These are phyloP conservation scores for Apiospora koreana DNA, from an alignment of 2,329 filamentous ascomycete genomes.

Conservation along the genomic window DNA sequence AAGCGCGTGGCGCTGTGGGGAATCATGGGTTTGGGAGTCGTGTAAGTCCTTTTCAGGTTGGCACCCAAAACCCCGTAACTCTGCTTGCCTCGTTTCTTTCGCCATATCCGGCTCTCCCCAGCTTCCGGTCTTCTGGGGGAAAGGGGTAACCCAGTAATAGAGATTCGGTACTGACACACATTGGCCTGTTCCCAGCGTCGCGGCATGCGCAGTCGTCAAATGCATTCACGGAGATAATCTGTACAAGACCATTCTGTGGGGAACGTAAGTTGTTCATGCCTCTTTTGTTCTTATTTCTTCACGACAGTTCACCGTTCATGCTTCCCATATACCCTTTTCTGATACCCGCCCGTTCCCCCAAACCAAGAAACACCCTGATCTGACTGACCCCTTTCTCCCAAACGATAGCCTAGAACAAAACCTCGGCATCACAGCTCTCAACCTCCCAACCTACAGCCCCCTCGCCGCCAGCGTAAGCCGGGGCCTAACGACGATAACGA, in stretches of 20 bases:
- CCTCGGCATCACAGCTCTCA: conserved; percentile 9
- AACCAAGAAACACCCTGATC: neutral
- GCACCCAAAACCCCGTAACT: too few species aligned
- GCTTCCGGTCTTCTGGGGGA: too few species aligned
- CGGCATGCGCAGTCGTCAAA: neutral
- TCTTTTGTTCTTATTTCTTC: neutral
- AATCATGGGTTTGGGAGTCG: neutral
- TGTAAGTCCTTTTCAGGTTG: neutral
- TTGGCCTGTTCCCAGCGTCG: neutral
- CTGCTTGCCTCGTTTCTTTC: too few species aligned
- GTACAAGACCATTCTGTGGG: neutral
- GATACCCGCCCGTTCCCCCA: neutral
- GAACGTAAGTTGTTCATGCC: neutral
- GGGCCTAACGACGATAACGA: neutral
- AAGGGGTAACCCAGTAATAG: neutral
- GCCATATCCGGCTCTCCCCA: too few species aligned
- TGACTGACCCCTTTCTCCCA: neutral
- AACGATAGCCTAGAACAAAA: conserved; percentile 5
- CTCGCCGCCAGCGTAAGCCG: neutral
- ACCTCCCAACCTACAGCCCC: neutral
- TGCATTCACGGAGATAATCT: neutral
- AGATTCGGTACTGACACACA: neutral
- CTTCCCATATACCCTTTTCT: neutral
- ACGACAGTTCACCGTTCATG: too few species aligned
- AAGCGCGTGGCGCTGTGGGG: neutral